A percentile compares a stretch with the other conserved stretches of the same genome.
Conservation (phyloP, 257 asterid genomes). For the Petrea volubilis region DNA sequence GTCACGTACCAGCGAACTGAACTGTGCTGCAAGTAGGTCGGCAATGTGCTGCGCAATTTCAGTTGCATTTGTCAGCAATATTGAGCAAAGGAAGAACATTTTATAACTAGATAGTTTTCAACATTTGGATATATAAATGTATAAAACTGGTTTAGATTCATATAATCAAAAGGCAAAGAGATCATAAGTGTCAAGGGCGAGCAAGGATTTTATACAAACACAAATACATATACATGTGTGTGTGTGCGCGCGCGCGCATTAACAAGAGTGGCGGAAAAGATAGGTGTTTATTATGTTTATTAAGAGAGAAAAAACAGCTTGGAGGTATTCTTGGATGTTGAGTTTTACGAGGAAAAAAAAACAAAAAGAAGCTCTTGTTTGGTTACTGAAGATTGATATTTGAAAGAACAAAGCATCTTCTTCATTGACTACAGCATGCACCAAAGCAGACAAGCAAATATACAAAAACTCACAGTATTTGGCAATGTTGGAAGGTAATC, state of each 20-base stretch:
- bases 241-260: too few species aligned
- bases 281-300: neutral
- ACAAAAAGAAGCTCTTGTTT: neutral
- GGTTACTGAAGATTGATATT: neutral
- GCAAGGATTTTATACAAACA: too few species aligned
- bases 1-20: conserved; percentile 65
- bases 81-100: neutral
- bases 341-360: neutral
- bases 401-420: neutral
- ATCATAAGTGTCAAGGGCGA: neutral
- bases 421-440: conserved; percentile 19
- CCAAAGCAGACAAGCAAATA: conserved; percentile 11
- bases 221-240: too few species aligned
- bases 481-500: conserved; percentile 92
- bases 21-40: conserved; percentile 89
- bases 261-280: neutral
- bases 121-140: neutral
- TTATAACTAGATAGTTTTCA: neutral
- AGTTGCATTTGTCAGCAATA: conserved; percentile 30
- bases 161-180: conserved; percentile 2
- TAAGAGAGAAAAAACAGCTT: neutral
- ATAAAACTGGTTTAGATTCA: conserved; percentile 3
- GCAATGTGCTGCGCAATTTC: conserved; percentile 76
- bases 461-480: conserved; percentile 69
- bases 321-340: neutral